These are phyloP conservation scores for Psilocybe tampanensis DNA, from an alignment of 768 basidiomycete species.

Conservation along the genomic window DNA sequence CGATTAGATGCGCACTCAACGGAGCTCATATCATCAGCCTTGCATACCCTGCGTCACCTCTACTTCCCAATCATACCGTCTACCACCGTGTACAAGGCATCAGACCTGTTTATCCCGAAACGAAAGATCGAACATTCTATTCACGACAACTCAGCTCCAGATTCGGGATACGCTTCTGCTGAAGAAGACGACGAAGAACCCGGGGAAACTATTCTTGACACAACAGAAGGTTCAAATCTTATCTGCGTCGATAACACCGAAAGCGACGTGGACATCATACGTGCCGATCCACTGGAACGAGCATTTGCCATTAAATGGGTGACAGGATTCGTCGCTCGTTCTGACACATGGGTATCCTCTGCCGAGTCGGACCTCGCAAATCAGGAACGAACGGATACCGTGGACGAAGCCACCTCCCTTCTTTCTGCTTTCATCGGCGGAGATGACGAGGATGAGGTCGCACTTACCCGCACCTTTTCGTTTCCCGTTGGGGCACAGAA, in stretches of 20 bases:
- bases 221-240: slow-evolving; percentile 9
- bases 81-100: slow-evolving; percentile 19
- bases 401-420: slow-evolving; percentile 63
- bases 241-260: slow-evolving; percentile 21
- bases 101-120: slow-evolving; percentile 30
- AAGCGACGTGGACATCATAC: slow-evolving; percentile 46
- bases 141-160: slow-evolving; percentile 51
- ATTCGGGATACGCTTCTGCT: slow-evolving; percentile 81
- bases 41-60: slow-evolving; percentile 47
- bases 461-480: slow-evolving; percentile 54
- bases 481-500: slow-evolving; percentile 33
- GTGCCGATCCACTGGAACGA: slow-evolving; percentile 68
- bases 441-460: slow-evolving; percentile 43
- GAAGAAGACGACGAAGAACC: slow-evolving; percentile 56
- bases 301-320: slow-evolving; percentile 74
- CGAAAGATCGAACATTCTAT: slow-evolving; percentile 30
- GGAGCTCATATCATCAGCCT: slow-evolving; percentile 37
- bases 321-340: slow-evolving; percentile 66
- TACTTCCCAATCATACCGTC: slow-evolving; percentile 49
- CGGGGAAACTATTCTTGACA: slow-evolving; percentile 17
- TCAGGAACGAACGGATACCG: slow-evolving; percentile 39
- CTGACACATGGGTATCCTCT: slow-evolving; percentile 49
- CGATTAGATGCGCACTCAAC: slow-evolving; percentile 37
- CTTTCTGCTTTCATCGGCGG: slow-evolving; percentile 52
- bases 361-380: slow-evolving; percentile 34